Evolutionary conservation across 768 basidiomycete genomes (phyloP), one percentile per base, ranked within the genome.

Genomic region (Lactarius hengduanensis): DNA sequence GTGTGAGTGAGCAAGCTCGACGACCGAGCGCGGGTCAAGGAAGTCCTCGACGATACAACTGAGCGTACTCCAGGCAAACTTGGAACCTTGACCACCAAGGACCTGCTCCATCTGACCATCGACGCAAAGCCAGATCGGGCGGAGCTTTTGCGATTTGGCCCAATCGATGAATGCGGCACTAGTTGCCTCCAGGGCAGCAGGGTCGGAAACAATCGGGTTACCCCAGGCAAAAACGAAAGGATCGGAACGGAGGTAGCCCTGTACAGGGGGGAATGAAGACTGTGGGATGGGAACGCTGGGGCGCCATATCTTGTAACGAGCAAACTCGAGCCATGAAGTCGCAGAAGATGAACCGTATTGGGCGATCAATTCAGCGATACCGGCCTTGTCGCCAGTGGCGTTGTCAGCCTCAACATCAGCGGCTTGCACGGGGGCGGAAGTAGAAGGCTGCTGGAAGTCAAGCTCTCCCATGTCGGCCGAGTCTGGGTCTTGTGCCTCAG

Each of bases 281-380:
- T 77, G 73, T 20, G 80, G 78, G 73, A 87, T 83, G 76, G 86
- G 89, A 4, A 86, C 87, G 55, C 88, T 81, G 0, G 87, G 82
- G 2, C 84, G 82, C 82, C 82, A 83, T 28, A 82, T 76, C 22
- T 78, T 74, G 77, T 77, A 80, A 69, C 73, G 77, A 54, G 70
- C 82, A 78, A 65, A 69, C 72, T 92, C 88, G 10, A 89, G 79
- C 88, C 88, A 91, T 10, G 87, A 83, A 0, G 88, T 91, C 50
- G 88, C 83, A 61, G 84, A 84, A 8, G 86, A 84, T 40, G 88
- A 87, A 20, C 88, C 88, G 69, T 90, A 84, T 59, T 80, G 78
- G 4, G 87, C 87, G 56, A 89, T 83, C 68, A 90, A 79, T 69
- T 77, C 55, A 7, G 61, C 50, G 20, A 54, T n/a, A 28, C 61